Evolutionary conservation across 78 protist species (phyloP).

Genomic region (Capsaspora owczarzaki): DNA sequence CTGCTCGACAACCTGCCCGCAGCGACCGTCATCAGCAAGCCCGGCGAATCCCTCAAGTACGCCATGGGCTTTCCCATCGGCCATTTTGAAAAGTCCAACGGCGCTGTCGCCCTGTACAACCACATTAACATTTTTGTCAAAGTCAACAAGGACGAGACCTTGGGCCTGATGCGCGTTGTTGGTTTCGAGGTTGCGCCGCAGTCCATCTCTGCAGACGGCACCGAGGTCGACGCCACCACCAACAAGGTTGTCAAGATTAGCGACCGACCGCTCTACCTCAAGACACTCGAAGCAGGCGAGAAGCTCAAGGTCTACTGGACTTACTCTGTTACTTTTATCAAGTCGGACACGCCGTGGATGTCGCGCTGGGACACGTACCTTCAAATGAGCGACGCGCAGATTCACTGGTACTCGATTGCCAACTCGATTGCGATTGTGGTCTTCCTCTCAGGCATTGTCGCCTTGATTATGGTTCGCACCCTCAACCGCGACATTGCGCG

Average conservation of each 20-base stretch:
- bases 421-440: slow-evolving; percentile 87
- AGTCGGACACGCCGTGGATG: slow-evolving; percentile 63
- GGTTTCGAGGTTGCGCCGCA: slow-evolving; percentile 67
- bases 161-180: slow-evolving; percentile 39
- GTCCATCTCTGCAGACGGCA: no score
- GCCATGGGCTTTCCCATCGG: slow-evolving; percentile 24
- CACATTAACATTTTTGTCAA: background rate
- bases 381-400: slow-evolving; percentile 36
- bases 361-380: slow-evolving; percentile 92
- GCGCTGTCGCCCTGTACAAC: background rate
- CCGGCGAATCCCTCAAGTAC: background rate
- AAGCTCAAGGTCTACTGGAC: background rate
- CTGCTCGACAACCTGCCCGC: slow-evolving; percentile 47
- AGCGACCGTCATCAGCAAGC: background rate
- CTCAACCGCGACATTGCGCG: slow-evolving; percentile 68
- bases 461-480: slow-evolving; percentile 87
- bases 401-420: slow-evolving; percentile 92
- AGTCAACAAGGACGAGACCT: slow-evolving; percentile 19
- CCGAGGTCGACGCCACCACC: background rate
- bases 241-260: background rate
- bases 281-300: background rate
- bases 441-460: slow-evolving; percentile 88
- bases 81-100: background rate
- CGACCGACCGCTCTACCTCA: no score
- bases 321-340: slow-evolving; percentile 8